These are phyloP conservation scores for Volvox africanus DNA, from an alignment of 139 green algal species.

Conservation along the genomic window DNA sequence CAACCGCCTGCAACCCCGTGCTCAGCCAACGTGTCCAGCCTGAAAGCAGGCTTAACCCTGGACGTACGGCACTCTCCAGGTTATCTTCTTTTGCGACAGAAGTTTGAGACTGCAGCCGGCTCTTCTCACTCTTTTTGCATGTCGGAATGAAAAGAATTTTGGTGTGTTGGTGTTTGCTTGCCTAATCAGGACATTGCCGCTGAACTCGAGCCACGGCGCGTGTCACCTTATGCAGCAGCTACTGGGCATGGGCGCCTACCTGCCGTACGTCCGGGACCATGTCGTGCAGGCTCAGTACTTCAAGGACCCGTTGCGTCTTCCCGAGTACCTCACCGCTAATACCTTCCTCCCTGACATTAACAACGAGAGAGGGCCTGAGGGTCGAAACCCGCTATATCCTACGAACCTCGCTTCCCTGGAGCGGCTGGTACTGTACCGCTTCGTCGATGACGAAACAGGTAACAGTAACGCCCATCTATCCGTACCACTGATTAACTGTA, in stretches of 20 bases:
- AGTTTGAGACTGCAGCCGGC: no score
- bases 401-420: slow-evolving; percentile 82
- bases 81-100: no score
- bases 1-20: no score
- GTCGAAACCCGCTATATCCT: slow-evolving; percentile 74
- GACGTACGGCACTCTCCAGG: no score
- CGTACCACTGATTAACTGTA: no score
- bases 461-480: background rate
- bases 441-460: slow-evolving; percentile 83
- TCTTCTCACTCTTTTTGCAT: background rate
- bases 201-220: slow-evolving; percentile 26
- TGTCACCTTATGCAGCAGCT: slow-evolving; percentile 58
- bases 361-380: slow-evolving; percentile 72
- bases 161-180: no score
- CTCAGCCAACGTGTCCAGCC: no score
- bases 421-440: slow-evolving; percentile 83
- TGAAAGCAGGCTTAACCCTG: no score
- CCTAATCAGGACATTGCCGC: slow-evolving; percentile 19
- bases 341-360: slow-evolving; percentile 92
- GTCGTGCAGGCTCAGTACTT: slow-evolving; percentile 75
- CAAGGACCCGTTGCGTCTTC: slow-evolving; percentile 73
- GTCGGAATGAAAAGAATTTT: background rate
- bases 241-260: slow-evolving; percentile 77
- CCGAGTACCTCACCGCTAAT: slow-evolving; percentile 75
- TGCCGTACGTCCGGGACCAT: slow-evolving; percentile 73